phyloP scores from a whole-genome alignment of 2,329 filamentous ascomycete genomes.

The Monosporascus sp. region DNA sequence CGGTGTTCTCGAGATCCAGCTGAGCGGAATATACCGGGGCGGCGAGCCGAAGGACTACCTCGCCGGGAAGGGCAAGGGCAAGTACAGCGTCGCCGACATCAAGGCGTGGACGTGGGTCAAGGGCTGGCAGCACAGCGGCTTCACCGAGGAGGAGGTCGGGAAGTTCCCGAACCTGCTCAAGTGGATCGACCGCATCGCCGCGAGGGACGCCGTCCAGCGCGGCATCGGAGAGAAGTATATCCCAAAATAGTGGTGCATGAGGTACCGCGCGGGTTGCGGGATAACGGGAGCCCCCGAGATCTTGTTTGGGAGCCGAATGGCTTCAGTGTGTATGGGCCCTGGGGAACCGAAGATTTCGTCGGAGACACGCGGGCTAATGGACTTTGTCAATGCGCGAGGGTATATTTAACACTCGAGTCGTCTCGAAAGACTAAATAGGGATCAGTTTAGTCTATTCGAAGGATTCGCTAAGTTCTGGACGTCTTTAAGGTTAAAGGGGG shows the following conservation, averaged over 20 bases:
- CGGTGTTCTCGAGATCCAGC: conserved; percentile 50
- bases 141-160: conserved; percentile 4
- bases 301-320: too few relatives aligned
- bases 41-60: conserved; percentile 5
- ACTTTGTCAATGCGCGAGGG: too few relatives aligned
- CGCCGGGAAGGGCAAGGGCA: conserved; percentile 3
- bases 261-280: too few relatives aligned
- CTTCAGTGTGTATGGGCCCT: too few relatives aligned
- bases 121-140: conserved; percentile 1
- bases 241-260: neutral
- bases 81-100: conserved; percentile 6
- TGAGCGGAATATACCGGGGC: conserved; percentile 16
- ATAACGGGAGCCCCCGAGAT: too few relatives aligned
- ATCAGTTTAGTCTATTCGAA: too few relatives aligned
- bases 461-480: too few relatives aligned
- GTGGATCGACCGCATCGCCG: conserved; percentile 5
- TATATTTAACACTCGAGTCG: too few relatives aligned
- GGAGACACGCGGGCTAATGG: too few relatives aligned
- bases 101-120: conserved; percentile 5
- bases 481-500: too few relatives aligned
- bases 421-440: too few relatives aligned
- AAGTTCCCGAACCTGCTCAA: conserved; percentile 3
- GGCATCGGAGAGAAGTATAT: conserved; percentile 1
- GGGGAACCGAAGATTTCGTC: too few relatives aligned
- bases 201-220: conserved; percentile 2